Conservation (phyloP, 495 filamentous ascomycete genomes). For the Patellaria atrata region DNA sequence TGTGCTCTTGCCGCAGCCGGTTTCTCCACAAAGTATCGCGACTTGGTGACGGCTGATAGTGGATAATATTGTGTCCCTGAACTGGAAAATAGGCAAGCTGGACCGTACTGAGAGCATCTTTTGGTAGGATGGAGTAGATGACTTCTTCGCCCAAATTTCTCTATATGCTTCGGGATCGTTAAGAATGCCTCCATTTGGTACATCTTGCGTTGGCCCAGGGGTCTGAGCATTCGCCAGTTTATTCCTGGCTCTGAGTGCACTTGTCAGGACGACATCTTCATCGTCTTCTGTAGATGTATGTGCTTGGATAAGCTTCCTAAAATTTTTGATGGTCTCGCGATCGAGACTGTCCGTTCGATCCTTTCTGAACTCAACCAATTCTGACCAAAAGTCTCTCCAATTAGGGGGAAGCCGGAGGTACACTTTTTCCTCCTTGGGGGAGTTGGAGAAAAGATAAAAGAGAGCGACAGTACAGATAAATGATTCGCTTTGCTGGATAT, state of each 20-base stretch:
- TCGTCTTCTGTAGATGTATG: constrained; percentile 43
- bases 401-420: constrained; percentile 59
- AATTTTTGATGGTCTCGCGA: constrained; percentile 43
- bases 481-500: constrained; percentile 65
- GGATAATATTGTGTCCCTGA: constrained; percentile 57
- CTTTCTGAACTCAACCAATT: constrained; percentile 57
- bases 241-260: constrained; percentile 49
- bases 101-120: constrained; percentile 46
- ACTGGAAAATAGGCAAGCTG: constrained; percentile 79
- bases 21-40: constrained; percentile 87
- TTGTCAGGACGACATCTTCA: constrained; percentile 60
- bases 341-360: constrained; percentile 53
- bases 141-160: constrained; percentile 57
- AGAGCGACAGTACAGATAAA: constrained; percentile 72
- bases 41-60: constrained; percentile 64
- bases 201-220: constrained; percentile 2
- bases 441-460: constrained; percentile 63
- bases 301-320: constrained; percentile 46
- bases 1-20: constrained; percentile 93
- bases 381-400: constrained; percentile 78
- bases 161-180: constrained; percentile 35
- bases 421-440: constrained; percentile 70
- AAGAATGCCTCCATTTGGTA: constrained; percentile 7
- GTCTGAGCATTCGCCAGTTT: no score
- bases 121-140: constrained; percentile 42